Evolutionary conservation across 257 asterid species (phyloP), one percentile per base, ranked within the genome.

Genomic region (Ajuga chamaepitys): DNA sequence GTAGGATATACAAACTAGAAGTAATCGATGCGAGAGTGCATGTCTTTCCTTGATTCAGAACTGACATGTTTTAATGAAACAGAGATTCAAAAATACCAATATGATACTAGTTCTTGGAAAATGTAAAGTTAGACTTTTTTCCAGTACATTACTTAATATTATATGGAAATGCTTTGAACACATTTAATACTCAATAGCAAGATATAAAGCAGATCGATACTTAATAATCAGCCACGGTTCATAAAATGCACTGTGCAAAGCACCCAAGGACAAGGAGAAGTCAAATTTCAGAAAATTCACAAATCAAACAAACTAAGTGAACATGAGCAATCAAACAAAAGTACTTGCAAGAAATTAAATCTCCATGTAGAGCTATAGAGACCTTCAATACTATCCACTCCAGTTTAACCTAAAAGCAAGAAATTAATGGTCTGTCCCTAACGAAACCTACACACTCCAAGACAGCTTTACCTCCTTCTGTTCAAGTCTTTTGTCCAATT

Each of bases 401-500:
- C n/a, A n/a, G 35, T 25, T 40, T 41, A 51, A 42, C 32, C 28
- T 10, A 40, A 28, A 20, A 32, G 26, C 55, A 30, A 52, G 20
- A 34, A 58, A 26, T 30, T 48, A 47, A 37, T 32, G 24, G 1
- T 25, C 3, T 4, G 18, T 21, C 21, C 8, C 14, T 40, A 53
- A 66, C 54, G 13, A 22, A 32, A 24, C 16, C 21, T 52, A 41
- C 45, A 21, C 47, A 26, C 61, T 51, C 12, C 58, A 66, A n/a
- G 24, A 37, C 22, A 62, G 47, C 21, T 50, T 26, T 85, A 94
- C 99, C 96, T 94, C 96, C 75, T 94, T 94, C 69, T 90, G 83
- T 75, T 83, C 96, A 74, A 94, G 96, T 70, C 66, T 86, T 77
- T 86, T 73, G 83, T 94, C 96, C 80, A 94, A 68, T 72, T 94